A percentile compares a stretch with the other conserved stretches of the same genome.
Conservation (phyloP, 2,329 filamentous ascomycete genomes). For the Arthrobotrys conoides region DNA sequence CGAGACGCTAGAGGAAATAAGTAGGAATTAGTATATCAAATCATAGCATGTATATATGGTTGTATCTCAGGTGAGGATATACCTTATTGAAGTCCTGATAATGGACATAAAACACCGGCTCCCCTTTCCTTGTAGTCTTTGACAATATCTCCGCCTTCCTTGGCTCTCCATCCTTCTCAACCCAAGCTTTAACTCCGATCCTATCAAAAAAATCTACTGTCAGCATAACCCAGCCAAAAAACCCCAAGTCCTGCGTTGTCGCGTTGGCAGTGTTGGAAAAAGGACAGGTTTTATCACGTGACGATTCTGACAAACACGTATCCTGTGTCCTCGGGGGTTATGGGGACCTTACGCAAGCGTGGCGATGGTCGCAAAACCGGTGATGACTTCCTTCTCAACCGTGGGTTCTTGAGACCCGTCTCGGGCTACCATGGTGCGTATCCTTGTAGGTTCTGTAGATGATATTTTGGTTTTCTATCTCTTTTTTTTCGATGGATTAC, state of each 20-base stretch:
- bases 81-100: conserved; percentile 98
- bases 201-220: conserved; percentile 67
- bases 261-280: conserved; percentile 52
- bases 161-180: conserved; percentile 84
- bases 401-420: conserved; percentile 58
- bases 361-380: conserved; percentile 59
- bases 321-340: conserved; percentile 45
- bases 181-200: conserved; percentile 77
- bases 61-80: conserved; percentile 69
- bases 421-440: conserved; percentile 44
- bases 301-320: conserved; percentile 67
- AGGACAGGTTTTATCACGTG: conserved; percentile 13
- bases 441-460: conserved; percentile 2
- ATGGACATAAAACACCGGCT: conserved; percentile 93
- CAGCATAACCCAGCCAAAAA: conserved; percentile 49
- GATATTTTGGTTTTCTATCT: neutral
- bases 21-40: conserved; percentile 5
- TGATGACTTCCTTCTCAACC: conserved; percentile 58
- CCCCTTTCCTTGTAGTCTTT: conserved; percentile 89
- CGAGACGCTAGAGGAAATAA: conserved; percentile 68
- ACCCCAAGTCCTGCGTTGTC: conserved; percentile 17
- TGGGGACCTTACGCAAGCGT: conserved; percentile 41
- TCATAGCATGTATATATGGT: neutral
- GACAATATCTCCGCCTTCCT: conserved; percentile 97
- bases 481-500: neutral